Conservation (phyloP, 768 basidiomycete genomes). For the Lactifluus volemus region DNA sequence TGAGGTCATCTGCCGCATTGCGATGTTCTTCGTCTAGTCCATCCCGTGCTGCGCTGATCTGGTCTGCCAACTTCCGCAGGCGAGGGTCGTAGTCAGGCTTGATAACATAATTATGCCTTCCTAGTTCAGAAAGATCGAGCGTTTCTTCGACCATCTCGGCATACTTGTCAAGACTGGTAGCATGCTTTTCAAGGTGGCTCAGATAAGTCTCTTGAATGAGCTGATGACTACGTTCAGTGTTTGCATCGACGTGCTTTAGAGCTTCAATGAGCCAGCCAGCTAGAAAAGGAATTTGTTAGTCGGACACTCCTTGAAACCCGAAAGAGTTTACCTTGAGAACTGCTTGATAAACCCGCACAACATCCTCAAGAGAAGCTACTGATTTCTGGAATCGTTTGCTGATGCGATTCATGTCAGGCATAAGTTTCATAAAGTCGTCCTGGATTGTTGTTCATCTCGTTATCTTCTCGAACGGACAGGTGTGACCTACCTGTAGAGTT, state of each 20-base stretch:
- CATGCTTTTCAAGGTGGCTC: slow-evolving; percentile 45
- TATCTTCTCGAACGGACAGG: not conserved
- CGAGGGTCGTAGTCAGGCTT: slow-evolving; percentile 83
- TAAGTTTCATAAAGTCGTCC: slow-evolving; percentile 81
- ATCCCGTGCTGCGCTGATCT: slow-evolving; percentile 64
- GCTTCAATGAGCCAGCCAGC: slow-evolving; percentile 68
- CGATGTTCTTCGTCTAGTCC: slow-evolving; percentile 77
- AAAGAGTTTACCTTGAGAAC: slow-evolving; percentile 54
- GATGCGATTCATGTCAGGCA: slow-evolving; percentile 92
- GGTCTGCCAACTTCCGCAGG: slow-evolving; percentile 57
- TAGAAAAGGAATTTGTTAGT: slow-evolving; percentile 24
- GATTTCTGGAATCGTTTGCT: slow-evolving; percentile 86
- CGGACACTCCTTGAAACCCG: not conserved
- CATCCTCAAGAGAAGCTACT: slow-evolving; percentile 82
- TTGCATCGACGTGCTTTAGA: slow-evolving; percentile 43
- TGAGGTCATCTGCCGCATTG: slow-evolving; percentile 57
- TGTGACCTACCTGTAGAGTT: slow-evolving; percentile 53
- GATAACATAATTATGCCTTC: slow-evolving; percentile 82
- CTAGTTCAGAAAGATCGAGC: slow-evolving; percentile 80
- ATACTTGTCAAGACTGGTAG: slow-evolving; percentile 62
- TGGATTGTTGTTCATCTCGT: slow-evolving; percentile 25
- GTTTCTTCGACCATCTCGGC: slow-evolving; percentile 94
- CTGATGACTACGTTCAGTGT: slow-evolving; percentile 37
- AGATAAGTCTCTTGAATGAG: slow-evolving; percentile 68
- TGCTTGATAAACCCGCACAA: slow-evolving; percentile 93